phyloP scores from a whole-genome alignment of 2,329 filamentous ascomycete genomes.

The Emmonsia crescens region DNA sequence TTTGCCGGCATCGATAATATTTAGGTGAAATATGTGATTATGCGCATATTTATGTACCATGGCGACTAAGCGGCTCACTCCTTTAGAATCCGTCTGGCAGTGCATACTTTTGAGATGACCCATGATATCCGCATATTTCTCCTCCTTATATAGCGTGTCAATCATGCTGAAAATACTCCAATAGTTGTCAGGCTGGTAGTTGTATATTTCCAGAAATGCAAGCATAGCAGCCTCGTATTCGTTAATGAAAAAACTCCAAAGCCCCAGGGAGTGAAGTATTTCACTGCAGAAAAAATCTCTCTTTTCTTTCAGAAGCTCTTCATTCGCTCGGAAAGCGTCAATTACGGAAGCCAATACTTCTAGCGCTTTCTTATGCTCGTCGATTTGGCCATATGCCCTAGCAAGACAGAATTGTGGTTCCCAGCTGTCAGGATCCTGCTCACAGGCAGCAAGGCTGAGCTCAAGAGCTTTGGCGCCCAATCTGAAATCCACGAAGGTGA shows the following conservation, averaged over 20 bases:
- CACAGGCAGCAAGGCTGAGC: slow-evolving; percentile 14
- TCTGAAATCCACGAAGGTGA: slow-evolving; percentile 12
- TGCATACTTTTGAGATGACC: slow-evolving; percentile 12
- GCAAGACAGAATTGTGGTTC: slow-evolving; percentile 16
- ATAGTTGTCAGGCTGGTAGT: slow-evolving; percentile 10
- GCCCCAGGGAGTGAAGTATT: slow-evolving; percentile 5
- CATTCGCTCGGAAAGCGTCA: slow-evolving; percentile 8
- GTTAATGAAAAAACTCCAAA: slow-evolving; percentile 6
- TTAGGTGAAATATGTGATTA: slow-evolving; percentile 4
- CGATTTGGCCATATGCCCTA: slow-evolving; percentile 7
- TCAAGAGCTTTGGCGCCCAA: slow-evolving; percentile 13
- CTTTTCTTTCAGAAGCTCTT: slow-evolving; percentile 7
- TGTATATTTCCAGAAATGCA: slow-evolving; percentile 9
- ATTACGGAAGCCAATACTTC: slow-evolving; percentile 8
- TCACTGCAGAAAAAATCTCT: slow-evolving; percentile 8
- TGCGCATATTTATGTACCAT: slow-evolving; percentile 9
- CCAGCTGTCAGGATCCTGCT: slow-evolving; percentile 14
- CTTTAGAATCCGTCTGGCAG: slow-evolving; percentile 5
- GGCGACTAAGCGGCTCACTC: slow-evolving; percentile 8
- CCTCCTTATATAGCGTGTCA: slow-evolving; percentile 4
- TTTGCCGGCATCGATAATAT: slow-evolving; percentile 5
- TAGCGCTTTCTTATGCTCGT: slow-evolving; percentile 6
- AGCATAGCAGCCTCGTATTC: slow-evolving; percentile 7
- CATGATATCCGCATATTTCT: slow-evolving; percentile 11
- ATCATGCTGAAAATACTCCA: slow-evolving; percentile 8